Base-by-base conservation (phyloP, 306 rosid genomes). In the Prunus mira region DNA sequence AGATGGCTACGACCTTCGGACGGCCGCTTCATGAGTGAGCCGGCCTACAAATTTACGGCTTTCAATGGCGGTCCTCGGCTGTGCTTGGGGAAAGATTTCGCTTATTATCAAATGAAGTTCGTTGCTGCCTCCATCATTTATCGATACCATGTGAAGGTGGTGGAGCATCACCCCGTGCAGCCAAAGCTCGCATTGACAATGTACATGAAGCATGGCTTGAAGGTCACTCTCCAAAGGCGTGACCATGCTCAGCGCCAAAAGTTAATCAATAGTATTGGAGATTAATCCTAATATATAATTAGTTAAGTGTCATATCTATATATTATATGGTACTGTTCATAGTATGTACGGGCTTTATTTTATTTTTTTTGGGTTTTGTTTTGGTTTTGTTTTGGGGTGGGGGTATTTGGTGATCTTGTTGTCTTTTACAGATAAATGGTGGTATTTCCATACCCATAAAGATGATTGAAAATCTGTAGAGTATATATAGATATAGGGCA, bases 21-120 rank as follows among this genome's bases (percentile, higher is more conserved):
- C 62, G 97, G 96, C 0, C 72, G 69, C 2, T 95, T 86, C 89
- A 86, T 86, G 89, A 86, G 94, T 51, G 96, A 91, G 45, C 89
- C 96, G 4, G 97, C 97, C 0, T 95, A 95, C 87, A 91, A 86
- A 75, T 95, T 95, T 85, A 80, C 93, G 3, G 96, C 96, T 62
- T 95, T 95, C 87, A 95, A 95, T 20, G 98, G 97, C 9, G 98
- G 98, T 13, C 98, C 98, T 25, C 86, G 98, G 3, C 75, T 95
- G 19, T 95, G 98, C 67, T 85, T 95, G 73, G 98, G 98, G 62
- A 90, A 87, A 78, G 97, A 95, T 71, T 91, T 95, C 74, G 98
- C 98, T 1, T 92, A 92, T 64, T 92, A 90, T 47, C 98, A 95
- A 15, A 95, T 95, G 98, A 92, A 92, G 80, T 91, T 84, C 51